These are phyloP conservation scores for Hanseniaspora taiwanica DNA, from an alignment of 805 yeast species.

Conservation along the genomic window DNA sequence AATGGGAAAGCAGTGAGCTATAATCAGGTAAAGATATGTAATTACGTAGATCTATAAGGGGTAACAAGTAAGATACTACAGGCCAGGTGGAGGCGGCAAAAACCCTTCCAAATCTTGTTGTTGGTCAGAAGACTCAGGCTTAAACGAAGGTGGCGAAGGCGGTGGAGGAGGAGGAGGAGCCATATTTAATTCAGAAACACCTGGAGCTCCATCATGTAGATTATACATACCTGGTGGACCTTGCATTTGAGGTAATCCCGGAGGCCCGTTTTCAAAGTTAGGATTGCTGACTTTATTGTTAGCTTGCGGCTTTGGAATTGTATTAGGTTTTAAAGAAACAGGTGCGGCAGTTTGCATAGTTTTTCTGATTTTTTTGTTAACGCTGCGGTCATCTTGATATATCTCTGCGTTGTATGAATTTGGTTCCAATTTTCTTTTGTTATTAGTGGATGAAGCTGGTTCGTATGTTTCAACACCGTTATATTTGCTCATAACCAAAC, in stretches of 20 bases:
- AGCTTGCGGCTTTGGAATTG: too few relatives aligned
- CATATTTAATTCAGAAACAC: conserved; percentile 5
- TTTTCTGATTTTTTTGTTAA: not conserved
- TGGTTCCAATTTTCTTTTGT: not conserved
- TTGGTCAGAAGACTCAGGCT: not conserved
- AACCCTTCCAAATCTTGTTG: not conserved
- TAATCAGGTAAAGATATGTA: too few relatives aligned
- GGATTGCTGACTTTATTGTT: too few relatives aligned
- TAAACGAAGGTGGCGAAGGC: conserved; percentile 7
- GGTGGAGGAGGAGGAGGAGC: conserved; percentile 8
- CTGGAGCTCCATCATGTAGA: not conserved
- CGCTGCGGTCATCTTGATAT: not conserved
- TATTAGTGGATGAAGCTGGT: not conserved
- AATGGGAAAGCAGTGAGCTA: conserved; percentile 29
- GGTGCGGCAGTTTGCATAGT: too few relatives aligned
- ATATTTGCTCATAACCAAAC: conserved; percentile 31
- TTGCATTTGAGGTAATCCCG: not conserved
- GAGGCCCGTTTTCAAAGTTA: not conserved
- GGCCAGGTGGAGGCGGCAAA: not conserved
- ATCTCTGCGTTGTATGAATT: not conserved
- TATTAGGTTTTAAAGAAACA: too few relatives aligned
- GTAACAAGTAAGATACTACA: too few relatives aligned
- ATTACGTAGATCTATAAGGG: too few relatives aligned
- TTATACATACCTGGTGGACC: not conserved
- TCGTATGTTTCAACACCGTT: not conserved